Conservation (phyloP, 192 early-diverging fungal species). For the Backusella macrospora region DNA sequence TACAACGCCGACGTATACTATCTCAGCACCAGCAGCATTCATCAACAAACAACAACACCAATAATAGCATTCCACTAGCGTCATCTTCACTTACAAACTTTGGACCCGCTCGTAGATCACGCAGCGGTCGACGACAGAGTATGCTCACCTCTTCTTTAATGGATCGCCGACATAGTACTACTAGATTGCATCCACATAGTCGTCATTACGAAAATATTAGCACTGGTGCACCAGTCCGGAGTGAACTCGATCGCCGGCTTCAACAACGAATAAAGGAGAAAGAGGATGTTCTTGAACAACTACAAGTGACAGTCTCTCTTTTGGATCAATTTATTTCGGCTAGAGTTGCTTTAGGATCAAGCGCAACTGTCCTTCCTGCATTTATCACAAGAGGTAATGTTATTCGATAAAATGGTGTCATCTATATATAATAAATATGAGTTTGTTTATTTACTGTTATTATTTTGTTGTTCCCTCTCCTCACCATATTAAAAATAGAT, state of each 20-base stretch:
- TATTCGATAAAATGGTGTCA: background rate
- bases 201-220: background rate
- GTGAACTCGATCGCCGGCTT: constrained; percentile 22
- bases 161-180: constrained; percentile 8
- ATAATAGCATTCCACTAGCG: background rate
- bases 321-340: constrained; percentile 29
- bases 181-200: background rate
- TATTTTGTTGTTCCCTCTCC: no score
- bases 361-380: constrained; percentile 5
- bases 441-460: no score
- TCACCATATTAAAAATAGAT: background rate
- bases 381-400: constrained; percentile 24
- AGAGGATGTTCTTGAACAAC: constrained; percentile 24
- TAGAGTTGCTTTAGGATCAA: constrained; percentile 13
- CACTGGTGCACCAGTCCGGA: constrained; percentile 1
- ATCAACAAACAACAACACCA: background rate
- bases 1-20: background rate
- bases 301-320: constrained; percentile 24
- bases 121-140: constrained; percentile 8
- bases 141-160: constrained; percentile 12
- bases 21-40: background rate
- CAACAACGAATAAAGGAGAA: constrained; percentile 22
- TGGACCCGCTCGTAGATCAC: background rate
- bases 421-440: no score
- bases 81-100: background rate